Evolutionary conservation across 78 protist genomes (phyloP), one percentile per base, ranked within the genome.

Genomic region (Chrysochromulina tobinii): DNA sequence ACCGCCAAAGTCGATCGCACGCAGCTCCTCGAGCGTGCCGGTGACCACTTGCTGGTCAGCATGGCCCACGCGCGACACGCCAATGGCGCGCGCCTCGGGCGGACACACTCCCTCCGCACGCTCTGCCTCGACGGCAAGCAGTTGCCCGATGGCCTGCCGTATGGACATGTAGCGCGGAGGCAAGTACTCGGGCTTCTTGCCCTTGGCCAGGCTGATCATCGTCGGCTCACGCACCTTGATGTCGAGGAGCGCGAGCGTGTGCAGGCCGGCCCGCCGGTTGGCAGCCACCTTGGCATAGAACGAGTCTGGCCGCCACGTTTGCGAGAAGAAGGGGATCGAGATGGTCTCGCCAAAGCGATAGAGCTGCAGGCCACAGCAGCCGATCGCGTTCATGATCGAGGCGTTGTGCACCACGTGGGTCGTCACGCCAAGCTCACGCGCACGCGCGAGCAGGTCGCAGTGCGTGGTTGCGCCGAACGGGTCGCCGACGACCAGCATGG

Each of bases 401-500:
- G 99, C 99, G 90, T 99, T 99, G 97, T 99, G 99, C 25, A 99
- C 84, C 11, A 96, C 98, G 4, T 88, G 15, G 58, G 14, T 6
- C 18, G 7, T n/a, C 20, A 90, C 53, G 15, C 93, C 89, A n/a
- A 68, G 67, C 88, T 94, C 96, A 17, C 84, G 79, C 1, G 98
- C 98, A 5, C 99, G 95, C 86, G 95, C 57, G 14, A 94, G 90
- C 54, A 99, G 57, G 94, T 99, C 99, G 27, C 96, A 89, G 94
- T 99, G 99, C 15, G 99, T 99, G 1, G 99, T 98, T 8, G 99
- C 99, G 14, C 98, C 97, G 53, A 98, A 98, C 58, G 98, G 98
- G 66, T 99, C 99, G 81, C 99, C 99, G 0, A 99, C 99, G 23
- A 99, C 99, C 20, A 99, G 96, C 18, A 99, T 85, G 4, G 98